These are phyloP conservation scores for Puya raimondii DNA, from an alignment of 176 grass and related monocot species.

Conservation along the genomic window DNA sequence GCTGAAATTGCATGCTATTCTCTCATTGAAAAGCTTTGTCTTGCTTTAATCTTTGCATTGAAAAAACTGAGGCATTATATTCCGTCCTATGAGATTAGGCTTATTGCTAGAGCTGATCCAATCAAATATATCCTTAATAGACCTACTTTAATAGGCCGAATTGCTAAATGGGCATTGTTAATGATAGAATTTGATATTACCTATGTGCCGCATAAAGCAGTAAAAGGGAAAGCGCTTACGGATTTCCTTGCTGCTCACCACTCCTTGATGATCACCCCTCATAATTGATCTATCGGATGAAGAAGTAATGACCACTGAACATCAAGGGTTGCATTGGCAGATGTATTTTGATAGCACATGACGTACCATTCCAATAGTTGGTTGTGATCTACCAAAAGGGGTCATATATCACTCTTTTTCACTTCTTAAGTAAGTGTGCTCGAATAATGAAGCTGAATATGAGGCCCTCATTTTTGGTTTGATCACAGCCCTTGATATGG, in stretches of 20 bases:
- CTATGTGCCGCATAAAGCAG: not conserved
- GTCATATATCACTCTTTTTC: not conserved
- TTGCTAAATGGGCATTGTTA: not conserved
- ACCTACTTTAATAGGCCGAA: too few species aligned
- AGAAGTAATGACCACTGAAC: not conserved
- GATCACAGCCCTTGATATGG: too few species aligned
- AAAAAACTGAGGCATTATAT: too few species aligned
- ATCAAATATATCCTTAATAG: too few species aligned
- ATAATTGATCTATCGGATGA: not conserved
- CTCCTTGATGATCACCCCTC: not conserved
- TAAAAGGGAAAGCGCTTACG: not conserved
- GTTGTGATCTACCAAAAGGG: not conserved
- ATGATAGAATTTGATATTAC: not conserved
- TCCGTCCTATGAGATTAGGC: too few species aligned
- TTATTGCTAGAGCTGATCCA: too few species aligned
- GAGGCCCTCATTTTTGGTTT: too few species aligned
- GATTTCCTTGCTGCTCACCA: not conserved
- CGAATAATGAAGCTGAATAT: not conserved
- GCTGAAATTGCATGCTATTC: too few species aligned
- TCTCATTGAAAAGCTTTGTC: too few species aligned
- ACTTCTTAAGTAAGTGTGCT: not conserved
- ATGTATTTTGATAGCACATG: not conserved
- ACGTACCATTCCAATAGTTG: not conserved
- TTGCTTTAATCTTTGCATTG: too few species aligned
- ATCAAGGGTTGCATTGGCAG: not conserved